Evolutionary conservation across 164 flowering plant genomes (phyloP), one percentile per base, ranked within the genome.

Genomic region (Hamamelis virginiana): DNA sequence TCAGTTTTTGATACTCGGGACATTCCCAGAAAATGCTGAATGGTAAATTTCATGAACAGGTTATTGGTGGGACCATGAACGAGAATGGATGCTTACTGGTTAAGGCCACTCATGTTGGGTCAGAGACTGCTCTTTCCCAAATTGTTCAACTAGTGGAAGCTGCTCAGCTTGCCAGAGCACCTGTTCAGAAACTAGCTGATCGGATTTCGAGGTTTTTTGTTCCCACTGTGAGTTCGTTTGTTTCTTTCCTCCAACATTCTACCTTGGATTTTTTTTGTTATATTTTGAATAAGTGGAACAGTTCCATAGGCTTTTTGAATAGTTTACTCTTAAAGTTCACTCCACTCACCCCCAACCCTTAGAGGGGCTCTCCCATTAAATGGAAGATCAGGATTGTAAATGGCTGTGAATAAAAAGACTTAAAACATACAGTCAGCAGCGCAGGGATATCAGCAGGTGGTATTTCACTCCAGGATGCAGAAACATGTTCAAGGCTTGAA

Each of bases 131-230:
- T 69, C 84, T 95, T 69, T 89, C 96, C 55, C 92, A 92, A 81
- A 95, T 95, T 64, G 97, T 95, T 72, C 91, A 90, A 69, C 84
- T 95, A 27, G 97, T 95, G 62, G 97, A 95, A 81, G 90, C 94
- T 67, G 98, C 98, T 70, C 98, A 95, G 76, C 89, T 92, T 58
- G 83, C 94, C 59, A 85, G 83, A 77, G 97, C 97, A 69, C 98
- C 98, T 43, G 91, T 90, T 51, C 97, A 92, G 80, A 91, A 89
- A 65, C 28, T 82, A 21, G 99, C 98, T 52, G 99, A 95, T 62
- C 85, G 77, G 62, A 87, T 94, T 68, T 92, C 97, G n/a, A 88
- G 66, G 75, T 80, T 85, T 76, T 94, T 94, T 78, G 97, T 94
- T 72, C 98, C 98, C 5, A 70, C 76, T 12, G 97, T 94, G 66